phyloP scores from a whole-genome alignment of 2,329 filamentous ascomycete species.

The Pestalotiopsis fici region DNA sequence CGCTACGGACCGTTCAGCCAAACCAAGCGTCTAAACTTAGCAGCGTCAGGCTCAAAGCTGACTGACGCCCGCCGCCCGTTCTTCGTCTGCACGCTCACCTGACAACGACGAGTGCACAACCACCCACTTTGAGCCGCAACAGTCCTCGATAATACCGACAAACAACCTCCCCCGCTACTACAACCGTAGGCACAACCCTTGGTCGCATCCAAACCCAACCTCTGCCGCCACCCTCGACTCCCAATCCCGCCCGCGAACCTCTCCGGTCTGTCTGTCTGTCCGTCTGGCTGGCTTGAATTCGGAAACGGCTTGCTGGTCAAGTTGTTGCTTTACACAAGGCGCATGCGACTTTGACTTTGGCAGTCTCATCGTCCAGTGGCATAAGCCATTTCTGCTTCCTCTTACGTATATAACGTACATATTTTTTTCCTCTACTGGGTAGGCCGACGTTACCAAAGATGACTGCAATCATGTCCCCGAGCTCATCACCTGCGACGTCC shows the following conservation, averaged over 20 bases:
- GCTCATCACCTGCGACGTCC: constrained; percentile 55
- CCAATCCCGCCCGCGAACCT: not conserved
- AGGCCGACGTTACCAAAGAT: constrained; percentile 34
- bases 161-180: not conserved
- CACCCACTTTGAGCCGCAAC: not conserved
- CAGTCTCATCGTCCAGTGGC: constrained; percentile 12
- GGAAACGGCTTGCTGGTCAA: constrained; percentile 32
- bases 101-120: not conserved
- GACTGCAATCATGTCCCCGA: constrained; percentile 59
- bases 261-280: not conserved
- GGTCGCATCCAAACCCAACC: not conserved
- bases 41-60: constrained; percentile 2
- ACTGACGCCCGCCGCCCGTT: not conserved
- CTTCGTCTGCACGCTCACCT: not conserved
- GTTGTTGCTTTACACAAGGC: constrained; percentile 23
- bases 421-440: constrained; percentile 22
- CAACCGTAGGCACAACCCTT: not conserved
- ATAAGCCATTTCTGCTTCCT: constrained; percentile 8
- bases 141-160: not conserved
- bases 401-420: constrained; percentile 2
- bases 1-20: not conserved
- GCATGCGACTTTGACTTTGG: constrained; percentile 12
- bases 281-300: not conserved
- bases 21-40: not conserved
- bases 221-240: no score